Base-by-base conservation (phyloP, 2,329 filamentous ascomycete species). In the Dactylellina parvicollis region DNA sequence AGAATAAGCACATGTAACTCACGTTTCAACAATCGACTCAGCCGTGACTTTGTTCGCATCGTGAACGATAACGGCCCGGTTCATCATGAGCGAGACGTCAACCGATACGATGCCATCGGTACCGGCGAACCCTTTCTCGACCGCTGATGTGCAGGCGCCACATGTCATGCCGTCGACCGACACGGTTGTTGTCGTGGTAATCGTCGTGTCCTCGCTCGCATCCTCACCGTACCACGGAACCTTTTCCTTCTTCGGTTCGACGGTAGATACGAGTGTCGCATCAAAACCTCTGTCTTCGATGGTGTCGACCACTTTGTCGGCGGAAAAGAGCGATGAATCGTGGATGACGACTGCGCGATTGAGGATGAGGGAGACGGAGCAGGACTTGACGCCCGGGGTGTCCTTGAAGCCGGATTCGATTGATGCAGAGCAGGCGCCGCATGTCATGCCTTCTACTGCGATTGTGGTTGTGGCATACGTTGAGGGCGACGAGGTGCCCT, bases 261-360 rank as follows among this genome's bases (percentile, higher is more conserved):
- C 54, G 24, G 92, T 92, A 0, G 92, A 93, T 4, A 98, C 76
- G n/a, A 98, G 81, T 54, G 86, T 87, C 4, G 92, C 92, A 79
- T 92, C 93, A 77, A 98, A 98, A 0, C 95, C 95, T 72, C 91
- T 85, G 79, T 96, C 92, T 75, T 97, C 93, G 59, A 98, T 94
- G 1, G 34, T 73, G 3, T 73, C 60, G 14, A 66, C 20, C 2
- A 73, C 26, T 32, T 73, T 60, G 9, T 73, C 54, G 46, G 54
- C 50, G 1, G 60, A 16, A 16, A 73, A 22, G 7, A 60, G 10
- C 1, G 28, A 46, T 14, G 89, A 85, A 78, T 97, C 90, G 80
- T 98, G 94, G 1, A 92, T 86, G 76, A 97, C 87, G 44, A 97
- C 90, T 3, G 93, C 94, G 70, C 94, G 88, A 80, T 98, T 94